Base-by-base conservation (phyloP, 208 protist species). In the Porcisia deanei region DNA sequence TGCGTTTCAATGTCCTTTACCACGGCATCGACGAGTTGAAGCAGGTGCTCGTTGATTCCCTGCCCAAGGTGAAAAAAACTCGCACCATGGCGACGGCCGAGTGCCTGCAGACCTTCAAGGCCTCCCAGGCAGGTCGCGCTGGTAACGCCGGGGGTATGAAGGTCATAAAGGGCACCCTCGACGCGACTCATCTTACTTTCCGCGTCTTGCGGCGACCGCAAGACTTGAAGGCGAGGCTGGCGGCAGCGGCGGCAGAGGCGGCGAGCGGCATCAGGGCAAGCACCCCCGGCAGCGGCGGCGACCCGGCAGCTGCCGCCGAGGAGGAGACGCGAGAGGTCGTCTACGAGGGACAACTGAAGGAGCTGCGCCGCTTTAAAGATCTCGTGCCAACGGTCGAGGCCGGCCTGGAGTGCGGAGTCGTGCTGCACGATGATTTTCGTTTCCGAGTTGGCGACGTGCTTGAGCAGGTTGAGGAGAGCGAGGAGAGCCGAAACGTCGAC, bases 301-400 rank as follows among this genome's bases (percentile, higher is more conserved):
- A 25, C 47, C 30, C 30, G 30, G 39, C 49, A 9, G 76, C 73
- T 54, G 85, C 79, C 22, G 88, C 84, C 3, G 84, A 85, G 55
- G 41, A 67, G 25, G 83, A 76, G 59, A 73, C 88, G 20, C 88
- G 74, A 63, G 87, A 87, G 68, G 75, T 94, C 4, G 92, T 96
- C 18, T 96, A 96, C 67, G 91, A 95, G 70, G 93, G 93, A 2
- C 85, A 89, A 78, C 83, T 98, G 65, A 97, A 94, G 80, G 91
- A 96, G 81, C 78, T 98, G 39, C 89, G 94, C 34, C 92, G 93
- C 37, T 96, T 96, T 75, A 97, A 97, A 72, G 92, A 98, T 10
- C 81, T 95, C 37, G 93, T 97, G 30, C 89, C 91, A 37, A 89
- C 80, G 34, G 91, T 98, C 20, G 94, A 98, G 73, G 79, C 80